phyloP scores from a whole-genome alignment of 2,329 filamentous ascomycete species.

The Aspergillus chevalieri region DNA sequence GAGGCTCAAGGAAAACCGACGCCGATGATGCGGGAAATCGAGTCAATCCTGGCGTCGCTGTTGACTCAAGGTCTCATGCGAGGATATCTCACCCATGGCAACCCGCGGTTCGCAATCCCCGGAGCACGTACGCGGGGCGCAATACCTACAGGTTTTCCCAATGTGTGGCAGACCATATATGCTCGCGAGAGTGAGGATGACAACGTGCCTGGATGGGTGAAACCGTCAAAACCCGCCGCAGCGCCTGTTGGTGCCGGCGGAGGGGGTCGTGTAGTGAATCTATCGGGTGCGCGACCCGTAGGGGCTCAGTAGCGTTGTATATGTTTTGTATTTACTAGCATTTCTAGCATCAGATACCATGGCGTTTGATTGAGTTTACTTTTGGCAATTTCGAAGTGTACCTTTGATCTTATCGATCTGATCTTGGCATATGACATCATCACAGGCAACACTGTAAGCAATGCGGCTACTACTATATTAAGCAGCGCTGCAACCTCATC shows the following conservation, averaged over 20 bases:
- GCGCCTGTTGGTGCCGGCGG: constrained; percentile 19
- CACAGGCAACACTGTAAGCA: not conserved
- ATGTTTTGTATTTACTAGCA: not conserved
- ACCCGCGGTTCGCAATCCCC: constrained; percentile 72
- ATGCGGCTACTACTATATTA: not conserved
- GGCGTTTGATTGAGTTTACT: not conserved
- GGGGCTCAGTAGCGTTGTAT: constrained; percentile 26
- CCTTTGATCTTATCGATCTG: not conserved
- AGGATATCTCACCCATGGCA: constrained; percentile 75
- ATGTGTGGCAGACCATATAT: constrained; percentile 62
- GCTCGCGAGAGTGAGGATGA: constrained; percentile 55
- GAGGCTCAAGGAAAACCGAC: constrained; percentile 17
- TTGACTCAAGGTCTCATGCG: constrained; percentile 74
- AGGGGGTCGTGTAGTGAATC: constrained; percentile 53
- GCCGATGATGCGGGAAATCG: constrained; percentile 59
- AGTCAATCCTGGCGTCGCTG: constrained; percentile 68
- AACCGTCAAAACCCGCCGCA: constrained; percentile 19
- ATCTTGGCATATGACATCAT: not conserved
- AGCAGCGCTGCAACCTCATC: not conserved
- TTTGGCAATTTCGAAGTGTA: not conserved
- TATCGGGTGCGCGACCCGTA: constrained; percentile 51
- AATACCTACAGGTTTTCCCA: constrained; percentile 57
- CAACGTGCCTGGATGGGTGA: constrained; percentile 71
- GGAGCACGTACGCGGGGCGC: constrained; percentile 51
- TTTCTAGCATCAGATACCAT: not conserved